Percentiles rank a stretch among this genome's conserved stretches.
Evolutionary conservation across 495 filamentous ascomycete genomes (phyloP).

Genomic region (Penicillium steckii): DNA sequence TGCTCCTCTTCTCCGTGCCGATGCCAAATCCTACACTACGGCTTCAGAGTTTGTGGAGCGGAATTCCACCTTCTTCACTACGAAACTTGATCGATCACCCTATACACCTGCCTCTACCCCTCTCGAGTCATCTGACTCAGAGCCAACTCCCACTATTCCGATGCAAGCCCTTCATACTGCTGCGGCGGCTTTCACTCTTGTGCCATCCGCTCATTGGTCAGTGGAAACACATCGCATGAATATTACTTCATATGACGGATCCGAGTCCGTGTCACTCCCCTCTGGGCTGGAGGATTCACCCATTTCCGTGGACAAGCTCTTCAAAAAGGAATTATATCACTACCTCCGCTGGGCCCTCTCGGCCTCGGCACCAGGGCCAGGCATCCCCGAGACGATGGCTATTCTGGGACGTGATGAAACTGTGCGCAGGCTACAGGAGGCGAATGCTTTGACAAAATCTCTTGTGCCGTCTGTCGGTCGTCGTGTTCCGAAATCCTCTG

Average conservation of each 20-base stretch:
- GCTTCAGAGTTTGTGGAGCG: slow-evolving; percentile 55
- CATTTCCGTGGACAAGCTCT: slow-evolving; percentile 28
- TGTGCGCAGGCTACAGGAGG: slow-evolving; percentile 52
- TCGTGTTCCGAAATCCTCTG: slow-evolving; percentile 18
- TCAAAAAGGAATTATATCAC: slow-evolving; percentile 48
- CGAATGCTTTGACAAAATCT: slow-evolving; percentile 32
- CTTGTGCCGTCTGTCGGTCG: slow-evolving; percentile 15
- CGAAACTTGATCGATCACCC: slow-evolving; percentile 32
- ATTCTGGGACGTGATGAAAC: slow-evolving; percentile 63
- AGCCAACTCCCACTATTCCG: slow-evolving; percentile 21
- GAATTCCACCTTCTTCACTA: slow-evolving; percentile 64
- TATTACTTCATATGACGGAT: slow-evolving; percentile 40
- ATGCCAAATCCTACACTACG: slow-evolving; percentile 61
- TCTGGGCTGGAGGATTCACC: slow-evolving; percentile 1
- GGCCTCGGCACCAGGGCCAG: slow-evolving; percentile 57
- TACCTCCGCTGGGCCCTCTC: slow-evolving; percentile 68
- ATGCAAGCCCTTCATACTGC: slow-evolving; percentile 40
- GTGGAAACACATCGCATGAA: slow-evolving; percentile 36
- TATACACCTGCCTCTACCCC: slow-evolving; percentile 23
- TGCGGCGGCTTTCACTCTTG: slow-evolving; percentile 36
- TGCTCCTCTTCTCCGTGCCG: slow-evolving; percentile 52
- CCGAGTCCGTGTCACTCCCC: slow-evolving; percentile 13
- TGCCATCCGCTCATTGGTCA: slow-evolving; percentile 38
- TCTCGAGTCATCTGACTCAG: slow-evolving; percentile 4
- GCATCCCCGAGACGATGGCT: slow-evolving; percentile 56